These are phyloP conservation scores for Clarireedia hainanense DNA, from an alignment of 2,329 filamentous ascomycete genomes.

Conservation along the genomic window DNA sequence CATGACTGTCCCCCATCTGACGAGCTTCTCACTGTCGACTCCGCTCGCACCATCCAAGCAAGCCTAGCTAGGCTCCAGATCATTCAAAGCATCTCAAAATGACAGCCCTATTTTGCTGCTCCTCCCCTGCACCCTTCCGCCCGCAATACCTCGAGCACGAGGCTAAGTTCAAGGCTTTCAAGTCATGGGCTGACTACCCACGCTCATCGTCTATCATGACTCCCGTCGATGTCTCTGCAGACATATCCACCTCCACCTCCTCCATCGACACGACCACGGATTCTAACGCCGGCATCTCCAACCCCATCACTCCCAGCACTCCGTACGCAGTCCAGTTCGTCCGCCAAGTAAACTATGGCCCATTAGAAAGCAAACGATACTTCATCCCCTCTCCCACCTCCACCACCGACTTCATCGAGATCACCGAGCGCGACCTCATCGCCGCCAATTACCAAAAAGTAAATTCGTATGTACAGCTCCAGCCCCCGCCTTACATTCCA, in stretches of 20 bases:
- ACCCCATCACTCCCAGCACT: neutral
- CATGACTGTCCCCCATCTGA: neutral
- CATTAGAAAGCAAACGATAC: conserved; percentile 37
- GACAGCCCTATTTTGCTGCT: neutral
- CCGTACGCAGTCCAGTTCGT: conserved; percentile 35
- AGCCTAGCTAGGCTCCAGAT: neutral
- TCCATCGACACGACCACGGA: neutral
- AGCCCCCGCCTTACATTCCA: no score
- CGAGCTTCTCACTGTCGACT: neutral
- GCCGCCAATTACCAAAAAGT: conserved; percentile 37
- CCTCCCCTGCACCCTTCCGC: neutral
- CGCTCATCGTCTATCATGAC: neutral
- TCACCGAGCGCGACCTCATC: conserved; percentile 33
- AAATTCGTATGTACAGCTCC: conserved; percentile 31
- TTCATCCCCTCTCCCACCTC: conserved; percentile 26
- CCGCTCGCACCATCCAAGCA: neutral
- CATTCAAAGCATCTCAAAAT: neutral
- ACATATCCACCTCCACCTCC: neutral
- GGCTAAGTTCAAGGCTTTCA: neutral
- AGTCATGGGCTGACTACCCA: neutral
- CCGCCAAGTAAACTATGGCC: conserved; percentile 37
- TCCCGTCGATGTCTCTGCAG: no score
- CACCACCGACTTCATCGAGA: conserved; percentile 27
- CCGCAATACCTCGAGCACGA: neutral
- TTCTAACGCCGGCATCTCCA: neutral